Conservation (phyloP, 371 early-diverging fungal species). For the Capniomyces stellatus region DNA sequence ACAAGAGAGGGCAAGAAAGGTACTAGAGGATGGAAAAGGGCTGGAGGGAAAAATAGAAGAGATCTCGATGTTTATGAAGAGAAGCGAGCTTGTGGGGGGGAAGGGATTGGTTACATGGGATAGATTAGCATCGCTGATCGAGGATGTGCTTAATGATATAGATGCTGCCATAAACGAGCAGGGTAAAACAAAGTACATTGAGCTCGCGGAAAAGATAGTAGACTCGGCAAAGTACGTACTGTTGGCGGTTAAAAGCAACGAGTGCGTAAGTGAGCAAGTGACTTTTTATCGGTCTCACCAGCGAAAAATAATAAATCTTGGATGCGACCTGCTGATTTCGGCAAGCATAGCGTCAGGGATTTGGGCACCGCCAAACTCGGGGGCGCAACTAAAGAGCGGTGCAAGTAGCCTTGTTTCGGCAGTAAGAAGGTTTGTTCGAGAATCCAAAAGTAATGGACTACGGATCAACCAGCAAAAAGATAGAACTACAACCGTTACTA, state of each 20-base stretch:
- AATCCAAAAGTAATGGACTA: conserved; percentile 53
- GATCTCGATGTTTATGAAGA: not conserved
- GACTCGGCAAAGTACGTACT: conserved; percentile 69
- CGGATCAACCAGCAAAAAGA: not conserved
- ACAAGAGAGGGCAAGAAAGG: not conserved
- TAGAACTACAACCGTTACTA: too few species aligned
- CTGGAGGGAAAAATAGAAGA: too few species aligned
- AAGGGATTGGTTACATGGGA: conserved; percentile 37
- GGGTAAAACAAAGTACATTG: conserved; percentile 35
- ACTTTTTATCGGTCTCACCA: conserved; percentile 54
- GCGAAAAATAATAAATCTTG: conserved; percentile 53
- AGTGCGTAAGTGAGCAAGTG: conserved; percentile 38
- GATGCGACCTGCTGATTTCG: conserved; percentile 65
- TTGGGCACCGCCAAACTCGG: conserved; percentile 63
- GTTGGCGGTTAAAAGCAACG: conserved; percentile 24
- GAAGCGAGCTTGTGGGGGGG: not conserved
- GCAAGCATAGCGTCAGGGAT: conserved; percentile 62
- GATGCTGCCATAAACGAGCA: conserved; percentile 38
- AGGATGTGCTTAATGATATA: conserved; percentile 44
- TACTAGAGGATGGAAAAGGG: not conserved
- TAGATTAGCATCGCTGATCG: conserved; percentile 35
- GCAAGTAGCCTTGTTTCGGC: conserved; percentile 39
- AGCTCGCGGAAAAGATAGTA: conserved; percentile 37
- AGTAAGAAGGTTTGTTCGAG: conserved; percentile 52
- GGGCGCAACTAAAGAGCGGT: conserved; percentile 35